phyloP scores from a whole-genome alignment of 495 filamentous ascomycete genomes.

The Penicillium longicatenatum region DNA sequence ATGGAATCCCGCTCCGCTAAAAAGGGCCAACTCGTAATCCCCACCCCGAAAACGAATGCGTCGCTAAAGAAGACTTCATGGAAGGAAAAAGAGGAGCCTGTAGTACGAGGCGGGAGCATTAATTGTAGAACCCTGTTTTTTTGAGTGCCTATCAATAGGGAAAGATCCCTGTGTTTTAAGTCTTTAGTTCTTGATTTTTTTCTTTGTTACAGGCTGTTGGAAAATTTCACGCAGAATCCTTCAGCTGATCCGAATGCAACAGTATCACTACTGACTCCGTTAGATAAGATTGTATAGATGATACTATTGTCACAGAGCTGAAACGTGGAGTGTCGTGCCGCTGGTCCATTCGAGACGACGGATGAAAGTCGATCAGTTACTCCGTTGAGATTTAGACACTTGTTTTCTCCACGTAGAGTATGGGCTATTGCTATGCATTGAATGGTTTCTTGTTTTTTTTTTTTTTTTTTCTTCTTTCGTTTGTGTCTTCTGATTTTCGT shows the following conservation, averaged over 20 bases:
- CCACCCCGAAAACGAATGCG: neutral
- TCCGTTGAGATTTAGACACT: neutral
- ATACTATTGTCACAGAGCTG: neutral
- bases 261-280: too few species aligned
- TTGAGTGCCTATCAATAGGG: neutral
- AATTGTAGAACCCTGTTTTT: neutral
- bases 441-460: neutral
- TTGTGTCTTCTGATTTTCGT: neutral
- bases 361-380: neutral
- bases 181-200: neutral
- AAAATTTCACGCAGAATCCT: neutral
- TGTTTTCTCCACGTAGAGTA: neutral
- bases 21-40: neutral
- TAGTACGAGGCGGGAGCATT: neutral
- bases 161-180: neutral
- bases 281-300: neutral
- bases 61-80: neutral
- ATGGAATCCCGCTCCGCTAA: neutral
- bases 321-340: neutral
- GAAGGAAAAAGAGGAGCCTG: neutral
- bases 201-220: neutral
- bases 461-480: neutral
- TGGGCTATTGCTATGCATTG: neutral
- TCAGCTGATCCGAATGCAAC: neutral
- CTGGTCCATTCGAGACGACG: too few species aligned